Percentiles rank a stretch among this genome's conserved stretches.
Conservation (phyloP, 352 stramenopile species). For the Peronospora destructor region DNA sequence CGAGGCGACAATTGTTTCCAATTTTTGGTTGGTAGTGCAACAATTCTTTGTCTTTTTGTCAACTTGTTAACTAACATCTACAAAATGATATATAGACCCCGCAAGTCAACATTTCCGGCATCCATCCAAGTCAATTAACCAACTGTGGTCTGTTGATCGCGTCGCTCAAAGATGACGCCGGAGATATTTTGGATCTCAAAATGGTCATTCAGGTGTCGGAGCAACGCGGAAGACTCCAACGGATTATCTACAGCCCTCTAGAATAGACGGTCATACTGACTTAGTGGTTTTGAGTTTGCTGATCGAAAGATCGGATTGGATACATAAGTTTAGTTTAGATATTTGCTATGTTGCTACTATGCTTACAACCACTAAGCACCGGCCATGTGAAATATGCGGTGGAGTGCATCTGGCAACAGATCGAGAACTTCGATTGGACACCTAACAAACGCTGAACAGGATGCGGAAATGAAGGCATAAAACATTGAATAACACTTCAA, state of each 20-base stretch:
- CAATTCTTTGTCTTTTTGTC: background rate
- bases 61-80: conserved; percentile 1
- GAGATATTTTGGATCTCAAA: conserved; percentile 80
- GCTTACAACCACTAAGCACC: background rate
- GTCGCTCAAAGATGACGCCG: conserved; percentile 64
- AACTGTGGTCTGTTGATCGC: conserved; percentile 85
- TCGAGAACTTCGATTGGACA: no score
- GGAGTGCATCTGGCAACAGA: no score
- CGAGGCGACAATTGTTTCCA: conserved; percentile 75
- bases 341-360: background rate
- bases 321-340: background rate
- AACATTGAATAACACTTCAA: no score
- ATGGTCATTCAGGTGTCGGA: conserved; percentile 86
- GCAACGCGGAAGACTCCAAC: conserved; percentile 57
- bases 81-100: conserved; percentile 29
- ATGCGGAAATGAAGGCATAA: no score
- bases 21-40: conserved; percentile 56
- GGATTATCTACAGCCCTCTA: conserved; percentile 85
- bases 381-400: no score
- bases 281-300: background rate
- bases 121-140: conserved; percentile 76
- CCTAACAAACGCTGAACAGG: no score
- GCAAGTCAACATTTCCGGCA: conserved; percentile 63
- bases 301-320: background rate
- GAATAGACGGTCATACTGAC: conserved; percentile 38